Base-by-base conservation (phyloP, 345 rosid genomes). In the Eucalyptus marginata region DNA sequence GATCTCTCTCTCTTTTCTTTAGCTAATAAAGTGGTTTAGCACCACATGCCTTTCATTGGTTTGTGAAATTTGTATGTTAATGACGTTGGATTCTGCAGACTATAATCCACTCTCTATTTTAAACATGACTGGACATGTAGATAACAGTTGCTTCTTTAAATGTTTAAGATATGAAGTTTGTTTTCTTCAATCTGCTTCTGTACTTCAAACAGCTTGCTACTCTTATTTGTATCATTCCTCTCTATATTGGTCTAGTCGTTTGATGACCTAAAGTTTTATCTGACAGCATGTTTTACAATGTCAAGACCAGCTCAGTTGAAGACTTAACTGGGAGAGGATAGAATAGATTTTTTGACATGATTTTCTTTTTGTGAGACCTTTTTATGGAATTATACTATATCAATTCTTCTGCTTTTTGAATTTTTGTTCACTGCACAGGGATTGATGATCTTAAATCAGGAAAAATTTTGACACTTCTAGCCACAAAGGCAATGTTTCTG, bases 321-420 rank as follows among this genome's bases (percentile, higher is more conserved):
- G 98, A 97, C 91, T 92, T 95, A 86, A 97, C 99, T 83, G 95
- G 91, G 91, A 93, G 99, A 97, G 99, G 98, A 94, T 13, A 87
- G 86, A 56, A 54, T 62, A 46, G 36, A 49, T 88, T 16, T 44
- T 17, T 86, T 86, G 13, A 81, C 29, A 90, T 56, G 59, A 46
- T 89, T 40, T 20, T 54, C 89, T 44, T 76, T 84, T 52, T 54
- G 86, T 17, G 50, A 50, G 56, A 66, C 29, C 86, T 49, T 49
- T 20, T 92, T 80, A 13, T 12, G 44, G 10, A 68, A 68, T 33
- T 18, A 68, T 4, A 51, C 79, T 50, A 86, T 36, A 46, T 90
- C 27, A 76, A 33, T 79, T 89, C 81, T 86, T 80, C 40, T 79
- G 50, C 40, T 81, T 52, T 52, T 52, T 52, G 58, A 52, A 3